Evolutionary conservation across 2,329 filamentous ascomycete genomes (phyloP), one percentile per base, ranked within the genome.

Genomic region (Trichoderma endophyticum): DNA sequence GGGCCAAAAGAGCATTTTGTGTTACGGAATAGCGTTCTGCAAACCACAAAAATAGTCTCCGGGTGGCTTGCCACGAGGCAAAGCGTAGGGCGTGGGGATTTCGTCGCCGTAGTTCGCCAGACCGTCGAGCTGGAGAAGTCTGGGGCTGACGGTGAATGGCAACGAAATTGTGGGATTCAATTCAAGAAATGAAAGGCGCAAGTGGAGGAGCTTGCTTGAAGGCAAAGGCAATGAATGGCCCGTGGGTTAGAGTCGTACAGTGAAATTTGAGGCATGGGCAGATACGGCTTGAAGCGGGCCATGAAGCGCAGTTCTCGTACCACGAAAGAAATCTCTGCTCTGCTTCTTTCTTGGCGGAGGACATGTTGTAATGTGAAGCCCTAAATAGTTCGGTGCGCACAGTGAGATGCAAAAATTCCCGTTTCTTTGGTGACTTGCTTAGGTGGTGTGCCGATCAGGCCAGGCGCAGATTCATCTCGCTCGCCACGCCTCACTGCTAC

Each of bases 11-110:
- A 26, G 54, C 18, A 54, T 24, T 63, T 65, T 57, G 54, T 68
- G 54, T 26, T 36, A 43, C 21, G 32, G 54, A 57, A 34, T 59
- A 59, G 34, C 24, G 36, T 48, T 43, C 51, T 34, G 34, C 26
- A 36, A 30, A 51, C 18, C 28, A 32, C 28, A 60, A 32, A 43
- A 59, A 57, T 61, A 69, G 56, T 69, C 66, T 61, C 56, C 66
- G 56, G 36, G 66, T 69, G 56, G 65, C 65, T 61, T 60, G 66
- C 66, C 56, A 61, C 39, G 66, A 69, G 66, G 56, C n/a, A 51
- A 48, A 60, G 57, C 57, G 28, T 21, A n/a, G 18, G 62, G 30
- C 66, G 56, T 51, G 57, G 56, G 56, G 15, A 3, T 28, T 21
- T 68, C 6, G 24, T 32, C 30, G 56, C 39, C 9, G 57, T n/a